Evolutionary conservation across 768 basidiomycete genomes (phyloP).

Genomic region (Phylloporus scabripes): DNA sequence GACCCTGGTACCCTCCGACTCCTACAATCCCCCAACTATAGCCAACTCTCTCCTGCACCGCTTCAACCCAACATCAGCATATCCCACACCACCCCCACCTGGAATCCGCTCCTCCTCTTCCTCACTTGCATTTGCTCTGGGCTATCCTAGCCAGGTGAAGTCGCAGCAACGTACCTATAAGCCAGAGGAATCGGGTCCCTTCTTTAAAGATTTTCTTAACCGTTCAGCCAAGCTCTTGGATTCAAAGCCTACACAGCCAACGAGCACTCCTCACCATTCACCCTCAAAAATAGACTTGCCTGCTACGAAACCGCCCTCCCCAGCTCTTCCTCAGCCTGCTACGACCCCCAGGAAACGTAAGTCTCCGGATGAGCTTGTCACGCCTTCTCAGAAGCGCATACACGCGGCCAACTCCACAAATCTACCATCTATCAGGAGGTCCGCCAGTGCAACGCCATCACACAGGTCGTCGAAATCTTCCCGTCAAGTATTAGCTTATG

Average conservation of each 20-base stretch:
- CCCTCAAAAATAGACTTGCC: conserved; percentile 15
- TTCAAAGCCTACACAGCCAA: conserved; percentile 17
- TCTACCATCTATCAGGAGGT: conserved; percentile 8
- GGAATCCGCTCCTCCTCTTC: conserved; percentile 62
- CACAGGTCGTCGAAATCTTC: conserved; percentile 26
- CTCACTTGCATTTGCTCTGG: conserved; percentile 71
- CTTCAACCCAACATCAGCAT: conserved; percentile 52
- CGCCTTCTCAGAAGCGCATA: conserved; percentile 60
- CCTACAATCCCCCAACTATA: conserved; percentile 51
- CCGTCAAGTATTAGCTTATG: conserved; percentile 32
- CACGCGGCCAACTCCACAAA: conserved; percentile 20
- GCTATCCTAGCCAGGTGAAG: conserved; percentile 33
- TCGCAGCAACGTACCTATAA: conserved; percentile 33
- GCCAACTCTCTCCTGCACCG: conserved; percentile 64
- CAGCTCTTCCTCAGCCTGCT: conserved; percentile 13
- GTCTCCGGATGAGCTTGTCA: conserved; percentile 49
- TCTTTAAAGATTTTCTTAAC: conserved; percentile 60
- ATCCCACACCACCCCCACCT: conserved; percentile 68
- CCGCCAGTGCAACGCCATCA: conserved; percentile 23
- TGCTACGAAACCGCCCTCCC: conserved; percentile 9
- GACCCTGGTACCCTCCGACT: conserved; percentile 37
- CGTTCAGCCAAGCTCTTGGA: conserved; percentile 43
- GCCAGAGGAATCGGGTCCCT: conserved; percentile 55
- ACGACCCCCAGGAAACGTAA: conserved; percentile 72
- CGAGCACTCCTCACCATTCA: conserved; percentile 14